Base-by-base conservation (phyloP, 306 rosid genomes). In the Ziziphus jujuba region DNA sequence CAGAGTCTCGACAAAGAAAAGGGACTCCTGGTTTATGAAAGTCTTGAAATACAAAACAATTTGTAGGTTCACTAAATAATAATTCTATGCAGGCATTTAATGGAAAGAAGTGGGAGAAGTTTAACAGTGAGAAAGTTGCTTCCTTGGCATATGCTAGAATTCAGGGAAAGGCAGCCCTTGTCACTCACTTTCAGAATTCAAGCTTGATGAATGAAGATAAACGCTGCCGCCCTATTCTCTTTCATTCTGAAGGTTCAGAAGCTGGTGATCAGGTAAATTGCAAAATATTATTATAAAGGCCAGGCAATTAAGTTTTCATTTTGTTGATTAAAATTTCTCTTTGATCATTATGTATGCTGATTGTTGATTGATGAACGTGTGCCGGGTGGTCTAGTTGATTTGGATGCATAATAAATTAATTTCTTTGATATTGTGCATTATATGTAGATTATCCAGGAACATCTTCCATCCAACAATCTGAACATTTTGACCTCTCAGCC, bases 41-140 rank as follows among this genome's bases (percentile, higher is more conserved):
- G 45, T 17, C 16, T 56, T 28, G 19, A 5, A 62, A n/a, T 44
- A 44, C 12, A 23, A 9, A 25, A 12, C 6, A 13, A 1, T 17
- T 6, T 28, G 19, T 17, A 5, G 34, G 22, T 35, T 23, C 33
- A 33, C 48, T 51, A 6, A 11, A 33, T 21, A 47, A 23, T 72
- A 54, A 52, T 65, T 54, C 52, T 49, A 5, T 84, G 65, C 79
- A 92, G 98, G 92, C 95, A 48, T 87, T 92, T 75, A 85, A 89
- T 65, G 96, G 98, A 69, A 92, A 89, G 82, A 89, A 82, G 83
- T 92, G 98, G 96, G 98, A 89, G 76, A 89, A 87, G 80, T 92
- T 92, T 52, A 84, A 89, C 38, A 89, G 98, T 40, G 98, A 89
- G 70, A 89, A 89, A 76, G 95, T 92, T 82, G 96, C 98, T 65